These are phyloP conservation scores for Saturnispora halmiae DNA, from an alignment of 805 yeast genomes.

Conservation along the genomic window DNA sequence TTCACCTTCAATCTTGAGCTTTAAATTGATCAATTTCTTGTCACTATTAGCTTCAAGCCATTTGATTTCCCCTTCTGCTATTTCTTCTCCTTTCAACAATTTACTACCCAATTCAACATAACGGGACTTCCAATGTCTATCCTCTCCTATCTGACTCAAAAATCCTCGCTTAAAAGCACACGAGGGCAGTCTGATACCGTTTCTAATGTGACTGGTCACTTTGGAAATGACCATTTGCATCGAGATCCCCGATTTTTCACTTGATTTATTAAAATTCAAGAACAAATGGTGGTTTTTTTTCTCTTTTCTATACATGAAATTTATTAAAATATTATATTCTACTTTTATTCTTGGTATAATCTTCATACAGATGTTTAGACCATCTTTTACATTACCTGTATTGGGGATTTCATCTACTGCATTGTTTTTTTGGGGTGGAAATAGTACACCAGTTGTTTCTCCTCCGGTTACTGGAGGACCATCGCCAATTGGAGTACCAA, in stretches of 20 bases:
- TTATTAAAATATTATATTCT: too few relatives aligned
- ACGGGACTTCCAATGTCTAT: too few relatives aligned
- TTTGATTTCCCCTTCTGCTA: too few relatives aligned
- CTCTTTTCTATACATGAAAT: too few relatives aligned
- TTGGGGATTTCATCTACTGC: constrained; percentile 21
- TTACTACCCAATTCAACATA: too few relatives aligned
- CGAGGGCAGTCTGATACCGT: too few relatives aligned
- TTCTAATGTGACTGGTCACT: neutral
- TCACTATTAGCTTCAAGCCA: too few relatives aligned
- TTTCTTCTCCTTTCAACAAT: too few relatives aligned
- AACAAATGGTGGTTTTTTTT: neutral
- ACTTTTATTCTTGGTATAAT: too few relatives aligned
- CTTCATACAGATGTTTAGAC: constrained; percentile 18
- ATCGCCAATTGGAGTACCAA: constrained; percentile 10
- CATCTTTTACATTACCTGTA: constrained; percentile 13
- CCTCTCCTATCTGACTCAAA: too few relatives aligned
- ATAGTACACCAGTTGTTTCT: constrained; percentile 16
- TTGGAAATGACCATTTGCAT: neutral
- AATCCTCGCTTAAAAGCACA: too few relatives aligned
- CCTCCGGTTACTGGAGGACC: constrained; percentile 17
- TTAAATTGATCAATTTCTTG: too few relatives aligned
- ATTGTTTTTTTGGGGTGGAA: constrained; percentile 24
- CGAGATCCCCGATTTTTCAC: neutral
- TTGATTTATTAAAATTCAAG: neutral
- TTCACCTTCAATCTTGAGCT: neutral